Conservation (phyloP, 257 asterid species). For the Solanum paucissectum region DNA sequence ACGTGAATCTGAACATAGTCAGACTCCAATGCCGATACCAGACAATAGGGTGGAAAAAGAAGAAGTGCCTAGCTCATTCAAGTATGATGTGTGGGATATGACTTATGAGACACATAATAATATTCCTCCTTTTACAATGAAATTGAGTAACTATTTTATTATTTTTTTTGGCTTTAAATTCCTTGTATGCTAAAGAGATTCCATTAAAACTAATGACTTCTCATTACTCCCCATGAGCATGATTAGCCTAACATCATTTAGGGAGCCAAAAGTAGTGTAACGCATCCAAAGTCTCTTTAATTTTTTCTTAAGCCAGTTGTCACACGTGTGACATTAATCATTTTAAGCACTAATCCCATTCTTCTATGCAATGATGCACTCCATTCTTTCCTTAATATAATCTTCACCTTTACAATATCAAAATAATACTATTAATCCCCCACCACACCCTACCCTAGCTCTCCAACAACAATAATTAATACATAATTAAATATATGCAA, state of each 20-base stretch:
- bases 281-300: neutral
- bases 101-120: neutral
- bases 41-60: no score
- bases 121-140: neutral
- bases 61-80: neutral
- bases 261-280: slow-evolving; percentile 29
- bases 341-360: slow-evolving; percentile 50
- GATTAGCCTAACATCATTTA: slow-evolving; percentile 28
- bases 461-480: neutral
- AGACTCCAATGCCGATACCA: no score
- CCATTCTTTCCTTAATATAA: slow-evolving; percentile 31
- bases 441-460: neutral
- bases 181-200: neutral
- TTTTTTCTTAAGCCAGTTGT: slow-evolving; percentile 49
- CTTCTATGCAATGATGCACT: slow-evolving; percentile 40
- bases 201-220: neutral
- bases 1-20: no score
- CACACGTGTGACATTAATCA: slow-evolving; percentile 71
- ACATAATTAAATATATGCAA: neutral
- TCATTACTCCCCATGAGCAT: slow-evolving; percentile 11
- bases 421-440: neutral
- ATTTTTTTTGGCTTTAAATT: neutral
- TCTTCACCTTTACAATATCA: neutral
- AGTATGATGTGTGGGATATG: neutral
- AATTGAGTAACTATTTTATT: neutral